phyloP scores from a whole-genome alignment of 306 rosid species.

The Macrotyloma uniflorum region DNA sequence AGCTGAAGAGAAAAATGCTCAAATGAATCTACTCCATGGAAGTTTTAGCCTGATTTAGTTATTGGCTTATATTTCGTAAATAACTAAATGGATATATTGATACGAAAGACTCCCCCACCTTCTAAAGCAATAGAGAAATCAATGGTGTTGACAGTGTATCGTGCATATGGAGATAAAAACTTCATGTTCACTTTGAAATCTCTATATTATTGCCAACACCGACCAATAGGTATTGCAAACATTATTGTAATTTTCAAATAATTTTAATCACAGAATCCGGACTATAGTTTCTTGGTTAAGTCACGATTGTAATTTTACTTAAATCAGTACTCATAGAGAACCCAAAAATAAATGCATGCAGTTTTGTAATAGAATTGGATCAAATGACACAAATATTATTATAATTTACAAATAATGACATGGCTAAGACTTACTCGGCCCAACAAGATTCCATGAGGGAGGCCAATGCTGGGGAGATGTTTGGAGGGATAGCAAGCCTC shows the following conservation, averaged over 20 bases:
- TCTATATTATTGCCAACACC: background rate
- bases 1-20: constrained; percentile 3
- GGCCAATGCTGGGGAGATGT: constrained; percentile 70
- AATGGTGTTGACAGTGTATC: background rate
- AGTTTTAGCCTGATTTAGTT: background rate
- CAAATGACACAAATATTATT: background rate
- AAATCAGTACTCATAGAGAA: background rate
- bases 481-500: constrained; percentile 74
- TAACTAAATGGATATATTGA: background rate
- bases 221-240: background rate
- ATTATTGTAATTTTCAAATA: constrained; percentile 14
- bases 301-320: background rate
- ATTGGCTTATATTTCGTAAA: constrained; percentile 2
- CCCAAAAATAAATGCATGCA: background rate
- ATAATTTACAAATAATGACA: background rate
- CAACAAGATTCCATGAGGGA: constrained; percentile 96
- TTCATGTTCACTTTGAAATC: background rate
- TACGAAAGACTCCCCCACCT: background rate
- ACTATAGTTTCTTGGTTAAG: background rate
- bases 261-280: background rate
- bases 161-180: background rate
- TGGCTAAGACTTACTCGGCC: constrained; percentile 74
- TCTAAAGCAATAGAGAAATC: background rate
- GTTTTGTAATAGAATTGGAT: constrained; percentile 14
- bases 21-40: background rate